phyloP scores from a whole-genome alignment of 2,329 filamentous ascomycete species.

The Xylariaceae sp. region DNA sequence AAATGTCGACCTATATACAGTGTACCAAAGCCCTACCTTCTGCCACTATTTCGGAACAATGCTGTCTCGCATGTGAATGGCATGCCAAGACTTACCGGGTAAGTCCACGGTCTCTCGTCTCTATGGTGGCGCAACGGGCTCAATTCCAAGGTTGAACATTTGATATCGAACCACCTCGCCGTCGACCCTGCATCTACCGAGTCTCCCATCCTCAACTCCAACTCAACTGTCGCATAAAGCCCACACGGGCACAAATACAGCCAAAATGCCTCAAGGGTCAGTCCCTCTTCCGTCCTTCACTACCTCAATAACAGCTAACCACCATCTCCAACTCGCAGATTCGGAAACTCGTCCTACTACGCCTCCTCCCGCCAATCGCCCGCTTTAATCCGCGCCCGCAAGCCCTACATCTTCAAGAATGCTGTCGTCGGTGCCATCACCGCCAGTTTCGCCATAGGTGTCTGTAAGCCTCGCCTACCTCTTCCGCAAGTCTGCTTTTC shows the following conservation, averaged over 20 bases:
- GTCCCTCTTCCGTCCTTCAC: neutral
- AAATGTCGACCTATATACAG: no score
- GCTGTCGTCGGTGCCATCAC: conserved; percentile 75
- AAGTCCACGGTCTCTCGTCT: no score
- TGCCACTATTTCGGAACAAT: no score
- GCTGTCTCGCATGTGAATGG: no score
- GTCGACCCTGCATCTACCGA: neutral
- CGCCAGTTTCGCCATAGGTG: conserved; percentile 70
- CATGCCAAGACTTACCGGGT: no score
- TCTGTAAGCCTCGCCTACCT: conserved; percentile 66
- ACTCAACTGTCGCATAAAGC: conserved; percentile 3
- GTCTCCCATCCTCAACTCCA: neutral
- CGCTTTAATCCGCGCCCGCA: conserved; percentile 84
- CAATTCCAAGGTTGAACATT: no score
- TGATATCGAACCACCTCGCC: no score
- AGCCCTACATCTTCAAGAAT: conserved; percentile 91
- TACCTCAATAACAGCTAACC: neutral
- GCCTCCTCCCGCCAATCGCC: conserved; percentile 81
- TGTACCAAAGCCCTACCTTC: no score
- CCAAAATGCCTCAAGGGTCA: conserved; percentile 27
- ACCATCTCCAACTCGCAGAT: conserved; percentile 27
- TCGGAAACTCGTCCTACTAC: conserved; percentile 74
- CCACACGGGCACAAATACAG: conserved; percentile 12
- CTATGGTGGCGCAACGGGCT: no score
- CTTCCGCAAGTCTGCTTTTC: no score